Percentiles rank a stretch among this genome's conserved stretches.
These are phyloP conservation scores for Debaryomyces castellii DNA, from an alignment of 805 yeast species.

Conservation along the genomic window DNA sequence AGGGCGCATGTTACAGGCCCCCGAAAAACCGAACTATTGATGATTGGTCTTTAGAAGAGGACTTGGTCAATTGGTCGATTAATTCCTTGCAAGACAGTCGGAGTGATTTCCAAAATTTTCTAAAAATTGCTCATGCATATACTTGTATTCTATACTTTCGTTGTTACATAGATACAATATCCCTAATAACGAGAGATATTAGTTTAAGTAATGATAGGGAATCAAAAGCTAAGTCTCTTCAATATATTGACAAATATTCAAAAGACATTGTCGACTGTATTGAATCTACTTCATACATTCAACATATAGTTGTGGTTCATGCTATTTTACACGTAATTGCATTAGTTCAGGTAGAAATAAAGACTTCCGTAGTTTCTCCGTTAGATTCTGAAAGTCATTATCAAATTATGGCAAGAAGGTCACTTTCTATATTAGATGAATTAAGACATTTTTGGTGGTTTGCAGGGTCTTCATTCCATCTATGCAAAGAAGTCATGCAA, in stretches of 20 bases:
- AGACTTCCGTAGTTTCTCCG: background rate
- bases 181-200: constrained; percentile 16
- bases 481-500: constrained; percentile 5
- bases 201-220: constrained; percentile 4
- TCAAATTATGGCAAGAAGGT: background rate
- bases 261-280: constrained; percentile 10
- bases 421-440: constrained; percentile 9
- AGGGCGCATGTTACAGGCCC: constrained; percentile 22
- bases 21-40: constrained; percentile 22
- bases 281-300: constrained; percentile 11
- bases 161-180: constrained; percentile 24
- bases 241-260: constrained; percentile 13
- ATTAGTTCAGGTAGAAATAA: background rate
- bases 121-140: constrained; percentile 15
- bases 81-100: constrained; percentile 7
- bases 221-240: constrained; percentile 5
- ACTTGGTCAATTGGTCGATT: constrained; percentile 12
- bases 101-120: constrained; percentile 10
- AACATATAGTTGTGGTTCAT: constrained; percentile 17
- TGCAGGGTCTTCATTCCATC: constrained; percentile 20
- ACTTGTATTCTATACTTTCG: constrained; percentile 21
- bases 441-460: constrained; percentile 25
- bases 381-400: constrained; percentile 4
- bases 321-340: background rate
- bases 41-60: constrained; percentile 18